Percentiles rank a stretch among this genome's conserved stretches.
Evolutionary conservation across 2,329 filamentous ascomycete species (phyloP).

Genomic region (Fusarium dimerum): DNA sequence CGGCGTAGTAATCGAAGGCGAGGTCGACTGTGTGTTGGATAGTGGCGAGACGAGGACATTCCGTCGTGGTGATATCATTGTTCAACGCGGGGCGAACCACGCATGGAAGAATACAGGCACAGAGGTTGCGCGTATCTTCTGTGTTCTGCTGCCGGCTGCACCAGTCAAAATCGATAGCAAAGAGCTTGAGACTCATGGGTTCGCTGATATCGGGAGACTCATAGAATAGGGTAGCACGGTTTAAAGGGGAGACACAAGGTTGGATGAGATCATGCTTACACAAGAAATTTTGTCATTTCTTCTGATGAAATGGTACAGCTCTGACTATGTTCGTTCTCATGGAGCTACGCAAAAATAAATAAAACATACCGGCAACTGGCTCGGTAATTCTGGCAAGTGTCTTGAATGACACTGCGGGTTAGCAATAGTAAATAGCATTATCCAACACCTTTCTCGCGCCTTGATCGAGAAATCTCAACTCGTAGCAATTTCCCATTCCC

Average conservation of each 20-base stretch:
- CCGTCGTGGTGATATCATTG: slow-evolving; percentile 20
- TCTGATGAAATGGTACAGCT: too few relatives aligned
- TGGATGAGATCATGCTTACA: neutral
- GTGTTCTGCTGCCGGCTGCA: slow-evolving; percentile 20
- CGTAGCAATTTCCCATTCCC: neutral
- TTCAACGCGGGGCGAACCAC: slow-evolving; percentile 28
- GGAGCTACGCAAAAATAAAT: too few relatives aligned
- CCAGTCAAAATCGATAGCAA: slow-evolving; percentile 19
- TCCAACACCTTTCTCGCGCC: neutral
- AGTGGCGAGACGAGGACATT: slow-evolving; percentile 18
- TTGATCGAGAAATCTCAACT: neutral
- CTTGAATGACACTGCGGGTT: neutral
- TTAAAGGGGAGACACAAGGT: neutral
- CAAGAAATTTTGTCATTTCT: neutral
- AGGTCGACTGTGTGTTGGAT: slow-evolving; percentile 24
- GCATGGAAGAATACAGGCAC: slow-evolving; percentile 24
- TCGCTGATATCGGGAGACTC: slow-evolving; percentile 22
- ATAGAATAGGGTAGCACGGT: slow-evolving; percentile 14
- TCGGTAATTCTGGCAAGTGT: neutral
- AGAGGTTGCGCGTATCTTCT: slow-evolving; percentile 22
- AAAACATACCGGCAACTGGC: neutral
- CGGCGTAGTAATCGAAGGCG: slow-evolving; percentile 22
- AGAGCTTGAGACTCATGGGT: slow-evolving; percentile 22
- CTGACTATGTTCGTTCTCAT: too few relatives aligned
- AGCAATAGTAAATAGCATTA: neutral